These are phyloP conservation scores for Polyplosphaeria fusca DNA, from an alignment of 495 filamentous ascomycete genomes.

Conservation along the genomic window DNA sequence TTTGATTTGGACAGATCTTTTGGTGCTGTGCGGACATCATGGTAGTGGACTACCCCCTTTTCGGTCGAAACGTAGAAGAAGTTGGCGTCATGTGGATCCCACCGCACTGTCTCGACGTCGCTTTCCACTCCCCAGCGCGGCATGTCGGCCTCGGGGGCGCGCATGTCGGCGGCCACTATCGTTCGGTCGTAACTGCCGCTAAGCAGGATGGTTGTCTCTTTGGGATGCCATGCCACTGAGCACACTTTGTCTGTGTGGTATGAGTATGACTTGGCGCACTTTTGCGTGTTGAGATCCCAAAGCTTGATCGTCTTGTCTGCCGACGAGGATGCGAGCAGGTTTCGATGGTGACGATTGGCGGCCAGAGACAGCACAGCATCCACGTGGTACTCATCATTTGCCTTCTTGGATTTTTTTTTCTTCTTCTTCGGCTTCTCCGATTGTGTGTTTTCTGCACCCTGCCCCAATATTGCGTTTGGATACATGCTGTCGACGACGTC, in stretches of 20 bases:
- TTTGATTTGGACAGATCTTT: slow-evolving; percentile 67
- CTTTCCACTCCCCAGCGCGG: slow-evolving; percentile 88
- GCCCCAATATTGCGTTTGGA: slow-evolving; percentile 93
- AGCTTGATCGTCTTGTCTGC: slow-evolving; percentile 96
- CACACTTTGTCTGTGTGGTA: slow-evolving; percentile 94
- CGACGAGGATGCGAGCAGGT: slow-evolving; percentile 91
- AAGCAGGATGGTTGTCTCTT: slow-evolving; percentile 80
- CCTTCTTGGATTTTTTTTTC: slow-evolving; percentile 78
- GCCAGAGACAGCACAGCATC: slow-evolving; percentile 89
- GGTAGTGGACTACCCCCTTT: slow-evolving; percentile 80
- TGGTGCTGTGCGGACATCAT: slow-evolving; percentile 72
- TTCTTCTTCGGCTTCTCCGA: slow-evolving; percentile 65
- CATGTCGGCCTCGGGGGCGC: slow-evolving; percentile 72
- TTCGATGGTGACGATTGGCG: slow-evolving; percentile 86
- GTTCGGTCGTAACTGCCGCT: slow-evolving; percentile 94
- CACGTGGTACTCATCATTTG: slow-evolving; percentile 88
- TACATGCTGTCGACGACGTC: slow-evolving; percentile 96
- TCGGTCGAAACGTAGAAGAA: slow-evolving; percentile 93
- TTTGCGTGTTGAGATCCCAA: slow-evolving; percentile 89
- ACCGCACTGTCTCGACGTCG: slow-evolving; percentile 87
- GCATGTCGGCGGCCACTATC: slow-evolving; percentile 87
- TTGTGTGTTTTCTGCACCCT: slow-evolving; percentile 56
- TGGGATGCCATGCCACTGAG: slow-evolving; percentile 86
- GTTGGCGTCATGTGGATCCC: slow-evolving; percentile 89
- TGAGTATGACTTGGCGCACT: slow-evolving; percentile 90